Percentiles rank a stretch among this genome's conserved stretches.
Evolutionary conservation across 2,329 filamentous ascomycete species (phyloP).

Genomic region (Trichoderma sp.): DNA sequence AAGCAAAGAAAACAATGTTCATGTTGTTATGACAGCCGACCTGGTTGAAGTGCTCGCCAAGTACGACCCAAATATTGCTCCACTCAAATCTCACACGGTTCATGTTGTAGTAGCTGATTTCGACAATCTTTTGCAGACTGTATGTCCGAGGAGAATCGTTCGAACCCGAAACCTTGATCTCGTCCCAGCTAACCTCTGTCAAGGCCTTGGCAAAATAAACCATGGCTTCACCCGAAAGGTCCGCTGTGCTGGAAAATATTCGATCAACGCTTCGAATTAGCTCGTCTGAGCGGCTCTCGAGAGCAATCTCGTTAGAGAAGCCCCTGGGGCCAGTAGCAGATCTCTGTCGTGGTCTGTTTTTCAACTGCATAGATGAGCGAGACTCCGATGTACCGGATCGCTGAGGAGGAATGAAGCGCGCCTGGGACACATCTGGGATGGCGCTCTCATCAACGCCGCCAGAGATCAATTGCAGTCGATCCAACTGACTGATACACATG

Average conservation of each 20-base stretch:
- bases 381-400: constrained; percentile 59
- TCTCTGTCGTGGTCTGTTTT: constrained; percentile 51
- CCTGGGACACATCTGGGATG: constrained; percentile 88
- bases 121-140: constrained; percentile 95
- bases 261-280: constrained; percentile 91
- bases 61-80: constrained; percentile 95
- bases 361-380: constrained; percentile 69
- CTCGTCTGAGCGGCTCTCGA: constrained; percentile 90
- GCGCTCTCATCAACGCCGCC: constrained; percentile 91
- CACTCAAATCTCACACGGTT: constrained; percentile 96
- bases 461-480: constrained; percentile 91
- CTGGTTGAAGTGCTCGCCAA: constrained; percentile 98
- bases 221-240: constrained; percentile 90
- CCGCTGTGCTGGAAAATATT: constrained; percentile 96
- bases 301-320: constrained; percentile 78
- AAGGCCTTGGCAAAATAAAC: constrained; percentile 91
- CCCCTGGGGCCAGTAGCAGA: constrained; percentile 64
- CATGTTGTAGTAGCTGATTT: constrained; percentile 99
- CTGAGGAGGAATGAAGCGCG: constrained; percentile 68
- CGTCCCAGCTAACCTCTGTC: constrained; percentile 97
- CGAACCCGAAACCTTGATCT: constrained; percentile 95
- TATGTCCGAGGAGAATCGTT: constrained; percentile 96
- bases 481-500: constrained; percentile 93
- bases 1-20: constrained; percentile 93
- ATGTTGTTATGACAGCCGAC: constrained; percentile 97